Evolutionary conservation across 1,139 yeast genomes (phyloP).

Genomic region (Suhomyces choctaworum): DNA sequence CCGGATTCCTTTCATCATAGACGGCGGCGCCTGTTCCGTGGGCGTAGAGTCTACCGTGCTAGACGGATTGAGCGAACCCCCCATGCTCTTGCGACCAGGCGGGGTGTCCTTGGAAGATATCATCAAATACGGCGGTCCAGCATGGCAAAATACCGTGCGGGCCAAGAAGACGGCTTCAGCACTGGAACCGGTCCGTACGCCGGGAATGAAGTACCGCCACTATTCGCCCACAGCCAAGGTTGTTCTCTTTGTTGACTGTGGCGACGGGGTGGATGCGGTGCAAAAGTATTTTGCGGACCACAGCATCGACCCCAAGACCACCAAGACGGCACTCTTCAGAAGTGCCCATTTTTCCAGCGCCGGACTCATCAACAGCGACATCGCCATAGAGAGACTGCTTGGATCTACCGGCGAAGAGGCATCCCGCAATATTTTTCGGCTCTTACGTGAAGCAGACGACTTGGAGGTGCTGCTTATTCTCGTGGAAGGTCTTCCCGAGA

Average conservation of each 20-base stretch:
- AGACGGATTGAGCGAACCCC: slow-evolving; percentile 84
- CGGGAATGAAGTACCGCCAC: slow-evolving; percentile 97
- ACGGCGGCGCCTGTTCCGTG: slow-evolving; percentile 88
- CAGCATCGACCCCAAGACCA: slow-evolving; percentile 13
- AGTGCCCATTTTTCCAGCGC: slow-evolving; percentile 36
- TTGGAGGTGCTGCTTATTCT: slow-evolving; percentile 60
- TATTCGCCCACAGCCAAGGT: slow-evolving; percentile 91
- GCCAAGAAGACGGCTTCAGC: slow-evolving; percentile 68
- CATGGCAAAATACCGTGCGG: slow-evolving; percentile 62
- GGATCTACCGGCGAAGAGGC: slow-evolving; percentile 65
- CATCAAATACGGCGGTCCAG: slow-evolving; percentile 54
- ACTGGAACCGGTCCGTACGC: slow-evolving; percentile 79
- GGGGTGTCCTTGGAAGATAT: slow-evolving; percentile 85
- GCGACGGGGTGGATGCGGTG: slow-evolving; percentile 41
- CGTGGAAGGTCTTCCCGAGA: slow-evolving; percentile 71
- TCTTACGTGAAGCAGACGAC: slow-evolving; percentile 73
- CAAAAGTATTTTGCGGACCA: slow-evolving; percentile 26
- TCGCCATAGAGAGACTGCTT: slow-evolving; percentile 44
- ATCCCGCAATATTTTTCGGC: slow-evolving; percentile 70
- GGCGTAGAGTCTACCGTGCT: slow-evolving; percentile 95
- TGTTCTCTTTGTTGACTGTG: slow-evolving; percentile 58
- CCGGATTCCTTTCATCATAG: slow-evolving; percentile 79
- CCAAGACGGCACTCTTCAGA: slow-evolving; percentile 51
- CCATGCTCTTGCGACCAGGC: slow-evolving; percentile 89
- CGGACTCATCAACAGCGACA: slow-evolving; percentile 19